Evolutionary conservation across 805 yeast genomes (phyloP).

Genomic region (Kluyveromyces nonfermentans): DNA sequence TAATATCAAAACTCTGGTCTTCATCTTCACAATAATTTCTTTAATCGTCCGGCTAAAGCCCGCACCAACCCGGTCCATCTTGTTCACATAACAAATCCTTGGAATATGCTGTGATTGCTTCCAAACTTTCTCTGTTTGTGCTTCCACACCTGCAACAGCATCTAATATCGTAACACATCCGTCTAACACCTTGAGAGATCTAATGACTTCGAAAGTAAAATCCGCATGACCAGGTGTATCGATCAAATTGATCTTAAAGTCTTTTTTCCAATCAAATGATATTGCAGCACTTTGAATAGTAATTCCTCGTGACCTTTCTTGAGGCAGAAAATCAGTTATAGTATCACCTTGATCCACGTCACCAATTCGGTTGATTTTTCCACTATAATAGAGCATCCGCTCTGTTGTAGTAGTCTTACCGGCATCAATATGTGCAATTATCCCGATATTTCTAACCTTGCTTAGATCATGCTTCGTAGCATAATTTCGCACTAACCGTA

Average conservation of each 20-base stretch:
- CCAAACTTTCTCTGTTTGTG: constrained; percentile 98
- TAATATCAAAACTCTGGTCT: constrained; percentile 64
- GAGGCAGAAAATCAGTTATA: constrained; percentile 82
- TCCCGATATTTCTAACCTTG: constrained; percentile 74
- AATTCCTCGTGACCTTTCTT: constrained; percentile 87
- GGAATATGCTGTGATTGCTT: constrained; percentile 76
- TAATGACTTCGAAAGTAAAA: constrained; percentile 86
- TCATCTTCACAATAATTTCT: constrained; percentile 68
- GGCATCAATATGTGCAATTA: constrained; percentile 98
- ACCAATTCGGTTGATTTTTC: constrained; percentile 71
- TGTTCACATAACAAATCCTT: constrained; percentile 70
- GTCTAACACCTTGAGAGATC: constrained; percentile 84
- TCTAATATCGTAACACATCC: constrained; percentile 91
- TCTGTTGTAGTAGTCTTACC: constrained; percentile 98
- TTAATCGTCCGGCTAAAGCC: constrained; percentile 85
- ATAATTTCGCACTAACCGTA: constrained; percentile 6
- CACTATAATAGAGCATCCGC: constrained; percentile 84
- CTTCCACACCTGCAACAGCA: constrained; percentile 96
- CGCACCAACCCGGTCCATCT: constrained; percentile 96
- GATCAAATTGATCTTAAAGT: constrained; percentile 69
- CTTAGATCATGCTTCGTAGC: constrained; percentile 12
- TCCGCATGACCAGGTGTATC: constrained; percentile 99
- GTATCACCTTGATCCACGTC: constrained; percentile 97
- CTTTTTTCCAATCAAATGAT: constrained; percentile 69
- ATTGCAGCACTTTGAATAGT: constrained; percentile 97